Percentiles rank a stretch among this genome's conserved stretches.
phyloP scores from a whole-genome alignment of 78 protist genomes.

The Isochrysis galbana region DNA sequence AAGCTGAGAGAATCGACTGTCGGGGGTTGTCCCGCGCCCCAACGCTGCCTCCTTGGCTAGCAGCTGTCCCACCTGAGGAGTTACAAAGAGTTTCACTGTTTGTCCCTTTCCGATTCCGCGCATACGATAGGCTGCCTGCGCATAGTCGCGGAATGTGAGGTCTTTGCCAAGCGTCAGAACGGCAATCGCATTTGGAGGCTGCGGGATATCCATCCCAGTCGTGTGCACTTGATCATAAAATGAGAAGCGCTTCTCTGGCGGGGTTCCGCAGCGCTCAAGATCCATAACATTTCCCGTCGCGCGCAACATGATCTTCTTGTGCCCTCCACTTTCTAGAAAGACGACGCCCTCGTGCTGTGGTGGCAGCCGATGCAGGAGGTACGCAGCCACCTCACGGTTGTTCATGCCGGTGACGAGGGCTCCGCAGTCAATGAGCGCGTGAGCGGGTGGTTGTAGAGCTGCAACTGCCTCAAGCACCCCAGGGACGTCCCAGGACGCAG shows the following conservation, averaged over 20 bases:
- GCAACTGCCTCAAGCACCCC: constrained; percentile 18
- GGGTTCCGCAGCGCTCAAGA: constrained; percentile 46
- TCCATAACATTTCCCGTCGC: neutral
- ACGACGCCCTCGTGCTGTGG: neutral
- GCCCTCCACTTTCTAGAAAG: neutral
- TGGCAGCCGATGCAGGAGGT: neutral
- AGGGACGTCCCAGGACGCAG: constrained; percentile 33
- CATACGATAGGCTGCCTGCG: constrained; percentile 66
- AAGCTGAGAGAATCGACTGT: neutral
- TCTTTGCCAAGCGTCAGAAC: constrained; percentile 62
- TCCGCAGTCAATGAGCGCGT: constrained; percentile 64
- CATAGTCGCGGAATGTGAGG: constrained; percentile 60
- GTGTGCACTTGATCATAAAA: constrained; percentile 63
- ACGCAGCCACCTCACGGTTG: constrained; percentile 41
- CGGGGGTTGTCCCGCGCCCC: neutral
- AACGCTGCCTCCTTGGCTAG: neutral
- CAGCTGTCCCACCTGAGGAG: constrained; percentile 43
- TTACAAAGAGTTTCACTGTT: constrained; percentile 33
- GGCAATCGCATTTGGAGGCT: constrained; percentile 40
- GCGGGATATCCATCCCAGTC: constrained; percentile 62
- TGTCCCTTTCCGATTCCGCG: constrained; percentile 68
- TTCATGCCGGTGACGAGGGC: constrained; percentile 66
- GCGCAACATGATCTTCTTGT: neutral
- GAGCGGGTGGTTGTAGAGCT: neutral
- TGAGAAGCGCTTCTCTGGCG: constrained; percentile 40